Base-by-base conservation (phyloP, 2,329 filamentous ascomycete genomes). In the Stemphylium beticola region DNA sequence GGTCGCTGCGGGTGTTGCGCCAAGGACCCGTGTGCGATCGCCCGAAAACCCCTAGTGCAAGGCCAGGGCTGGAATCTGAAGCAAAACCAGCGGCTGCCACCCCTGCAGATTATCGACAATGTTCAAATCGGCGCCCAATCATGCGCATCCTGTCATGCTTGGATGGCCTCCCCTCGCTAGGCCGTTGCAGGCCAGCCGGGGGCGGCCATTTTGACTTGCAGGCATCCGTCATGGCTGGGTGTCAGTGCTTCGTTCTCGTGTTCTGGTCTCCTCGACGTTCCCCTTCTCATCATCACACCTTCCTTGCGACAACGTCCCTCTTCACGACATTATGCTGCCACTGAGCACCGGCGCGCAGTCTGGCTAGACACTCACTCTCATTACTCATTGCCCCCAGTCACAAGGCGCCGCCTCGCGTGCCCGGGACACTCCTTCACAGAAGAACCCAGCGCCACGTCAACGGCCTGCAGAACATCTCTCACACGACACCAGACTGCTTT, bases 381-480 rank as follows among this genome's bases (percentile, higher is more conserved):
- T 54, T 31, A 26, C 41, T 29, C 53, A 37, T 34, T 44, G 5
- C 22, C 47, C 17, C 26, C 37, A 22, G 49, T 49, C 36, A 12
- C 49, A 32, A 18, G 26, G 26, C 49, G 37, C 49, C 51, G 51
- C 41, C 64, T 67, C 64, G 67, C 65, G 67, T 69, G 64, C 53
- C 60, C 34, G 34, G 44, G 34, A 64, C 49, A 40, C 53, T 38
- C 51, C 43, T 55, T 58, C 59, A 53, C 63, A 67, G 59, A 54
- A 60, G 51, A 48, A 24, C 58, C 51, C 65, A 66, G 62, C 69
- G 69, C 72, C 71, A 74, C 71, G 67, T 73, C 66, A 64, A 74
- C 68, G 58, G 65, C 53, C 55, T 49, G 53, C 55, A 56, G 43
- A 49, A 44, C 45, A 50, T 49, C 53, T 48, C 39, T 45, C 40